phyloP scores from a whole-genome alignment of 2,329 filamentous ascomycete genomes.

The Claviceps purpurea region DNA sequence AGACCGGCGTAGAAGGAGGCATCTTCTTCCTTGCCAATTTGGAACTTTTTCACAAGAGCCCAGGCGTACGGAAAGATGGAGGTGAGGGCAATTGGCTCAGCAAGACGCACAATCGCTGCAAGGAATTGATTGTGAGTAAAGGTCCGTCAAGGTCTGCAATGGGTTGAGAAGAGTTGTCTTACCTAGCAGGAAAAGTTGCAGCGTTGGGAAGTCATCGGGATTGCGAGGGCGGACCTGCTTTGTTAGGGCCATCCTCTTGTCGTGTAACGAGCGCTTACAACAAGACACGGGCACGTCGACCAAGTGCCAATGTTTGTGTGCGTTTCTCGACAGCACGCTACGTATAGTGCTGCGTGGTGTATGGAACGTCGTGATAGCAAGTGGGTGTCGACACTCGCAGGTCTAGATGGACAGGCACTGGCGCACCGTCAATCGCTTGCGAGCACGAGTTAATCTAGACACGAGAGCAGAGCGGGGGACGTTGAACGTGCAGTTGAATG shows the following conservation, averaged over 20 bases:
- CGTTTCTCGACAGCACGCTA: not conserved
- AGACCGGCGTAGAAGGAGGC: constrained; percentile 80
- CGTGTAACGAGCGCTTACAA: constrained; percentile 30
- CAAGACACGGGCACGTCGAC: constrained; percentile 23
- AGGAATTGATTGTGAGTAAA: constrained; percentile 8
- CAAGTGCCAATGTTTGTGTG: constrained; percentile 12
- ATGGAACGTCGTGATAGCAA: not conserved
- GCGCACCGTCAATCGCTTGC: not conserved
- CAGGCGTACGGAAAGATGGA: constrained; percentile 90
- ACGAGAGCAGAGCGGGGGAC: too few species aligned
- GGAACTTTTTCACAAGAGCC: constrained; percentile 65
- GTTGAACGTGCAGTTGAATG: not conserved
- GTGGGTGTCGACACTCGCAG: not conserved
- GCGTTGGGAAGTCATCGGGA: constrained; percentile 63
- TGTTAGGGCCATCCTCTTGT: constrained; percentile 38
- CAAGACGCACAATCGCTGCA: constrained; percentile 77
- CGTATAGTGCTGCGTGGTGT: not conserved
- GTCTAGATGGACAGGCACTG: not conserved
- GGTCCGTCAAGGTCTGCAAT: not conserved
- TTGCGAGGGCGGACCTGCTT: constrained; percentile 40
- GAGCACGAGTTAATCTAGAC: not conserved
- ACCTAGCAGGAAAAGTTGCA: constrained; percentile 79
- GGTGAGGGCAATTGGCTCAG: constrained; percentile 84
- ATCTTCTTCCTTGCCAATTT: constrained; percentile 58
- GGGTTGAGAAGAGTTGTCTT: constrained; percentile 17